Base-by-base conservation (phyloP, 331 rosid species). In the Rhamnella rubrinervis region DNA sequence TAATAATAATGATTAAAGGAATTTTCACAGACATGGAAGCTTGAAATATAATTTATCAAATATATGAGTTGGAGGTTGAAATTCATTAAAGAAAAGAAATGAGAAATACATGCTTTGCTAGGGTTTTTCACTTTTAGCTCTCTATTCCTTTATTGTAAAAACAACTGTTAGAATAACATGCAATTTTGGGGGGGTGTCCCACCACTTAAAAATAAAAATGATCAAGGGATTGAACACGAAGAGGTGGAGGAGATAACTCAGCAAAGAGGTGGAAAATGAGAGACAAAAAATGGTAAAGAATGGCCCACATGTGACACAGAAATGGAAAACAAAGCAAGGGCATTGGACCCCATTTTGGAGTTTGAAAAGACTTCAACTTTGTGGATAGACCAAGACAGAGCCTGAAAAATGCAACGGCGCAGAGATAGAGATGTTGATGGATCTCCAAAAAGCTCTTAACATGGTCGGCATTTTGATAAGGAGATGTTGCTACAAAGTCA, bases 391-490 rank as follows among this genome's bases (percentile, higher is more conserved):
- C 57, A 72, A 35, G 87, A 79, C 75, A 79, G 78, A 81, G 44
- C 46, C 31, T 77, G 72, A 40, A 58, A 78, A 46, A 69, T 75
- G 39, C 40, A 55, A 65, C 78, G 52, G 67, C 63, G 5, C 67
- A 68, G 79, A 53, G 65, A 49, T 13, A 44, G 50, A 39, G 73
- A 31, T 37, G 35, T 50, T 28, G 59, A 61, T 52, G 56, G 67
- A 71, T 74, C 76, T 76, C 82, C 81, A 77, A 44, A 85, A 83
- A 84, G 80, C 61, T 71, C 47, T 61, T 61, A 67, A 76, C 83
- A 82, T 71, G 95, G 89, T 83, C 92, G 95, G 90, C 81, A 77
- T 57, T 17, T 70, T 81, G 77, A 81, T 18, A 74, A 75, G 76
- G 52, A 75, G 68, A 69, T 55, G 56, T 72, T 66, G 5, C 56